Evolutionary conservation across 768 basidiomycete genomes (phyloP).

Genomic region (Austroboletus eburneus): DNA sequence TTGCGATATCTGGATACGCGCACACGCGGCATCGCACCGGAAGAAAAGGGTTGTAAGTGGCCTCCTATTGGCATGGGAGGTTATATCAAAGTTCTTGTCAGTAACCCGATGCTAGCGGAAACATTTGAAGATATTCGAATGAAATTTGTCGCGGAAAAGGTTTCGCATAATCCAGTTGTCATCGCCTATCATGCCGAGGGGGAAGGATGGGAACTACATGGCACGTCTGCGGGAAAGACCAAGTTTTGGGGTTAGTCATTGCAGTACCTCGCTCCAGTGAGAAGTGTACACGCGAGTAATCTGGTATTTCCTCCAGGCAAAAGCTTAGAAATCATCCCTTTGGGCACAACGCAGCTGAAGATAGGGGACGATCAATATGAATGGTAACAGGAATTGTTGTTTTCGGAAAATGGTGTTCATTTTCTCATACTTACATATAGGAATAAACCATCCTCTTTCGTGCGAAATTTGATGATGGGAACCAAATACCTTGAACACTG

Average conservation of each 20-base stretch:
- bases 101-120: constrained; percentile 85
- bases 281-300: constrained; percentile 18
- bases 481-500: constrained; percentile 87
- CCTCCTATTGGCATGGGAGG: constrained; percentile 1
- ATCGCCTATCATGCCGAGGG: constrained; percentile 86
- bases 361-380: constrained; percentile 65
- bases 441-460: constrained; percentile 85
- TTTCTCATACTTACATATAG: constrained; percentile 44
- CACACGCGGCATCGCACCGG: constrained; percentile 77
- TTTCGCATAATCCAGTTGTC: constrained; percentile 78
- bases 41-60: constrained; percentile 80
- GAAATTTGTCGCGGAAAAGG: constrained; percentile 85
- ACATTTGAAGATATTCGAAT: constrained; percentile 81
- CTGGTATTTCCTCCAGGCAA: constrained; percentile 51
- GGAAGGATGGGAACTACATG: constrained; percentile 67
- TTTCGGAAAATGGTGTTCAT: constrained; percentile 1
- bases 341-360: constrained; percentile 63
- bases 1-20: constrained; percentile 80
- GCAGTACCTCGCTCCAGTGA: constrained; percentile 3
- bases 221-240: constrained; percentile 77
- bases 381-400: constrained; percentile 46
- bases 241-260: constrained; percentile 80
- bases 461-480: constrained; percentile 86
- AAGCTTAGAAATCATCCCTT: constrained; percentile 81
- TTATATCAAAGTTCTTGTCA: constrained; percentile 28